phyloP scores from a whole-genome alignment of 2,329 filamentous ascomycete species.

The Elsinoe perseae region DNA sequence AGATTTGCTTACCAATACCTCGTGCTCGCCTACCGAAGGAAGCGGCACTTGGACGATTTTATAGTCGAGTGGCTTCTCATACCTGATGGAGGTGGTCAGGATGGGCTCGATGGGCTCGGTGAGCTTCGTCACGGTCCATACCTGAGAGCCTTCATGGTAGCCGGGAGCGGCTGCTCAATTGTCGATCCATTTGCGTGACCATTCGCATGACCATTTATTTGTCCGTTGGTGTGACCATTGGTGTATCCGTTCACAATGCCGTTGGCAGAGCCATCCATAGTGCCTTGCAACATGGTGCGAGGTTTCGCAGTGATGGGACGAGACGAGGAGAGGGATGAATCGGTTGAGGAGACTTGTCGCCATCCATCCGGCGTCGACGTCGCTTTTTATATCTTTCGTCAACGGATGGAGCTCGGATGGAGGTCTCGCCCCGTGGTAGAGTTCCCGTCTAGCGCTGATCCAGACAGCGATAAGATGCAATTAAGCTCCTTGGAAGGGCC shows the following conservation, averaged over 20 bases:
- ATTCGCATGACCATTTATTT: neutral
- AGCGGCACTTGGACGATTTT: slow-evolving; percentile 16
- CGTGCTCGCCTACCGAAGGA: slow-evolving; percentile 14
- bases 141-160: slow-evolving; percentile 16
- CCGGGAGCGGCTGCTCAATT: slow-evolving; percentile 1
- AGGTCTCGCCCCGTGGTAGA: slow-evolving; percentile 5
- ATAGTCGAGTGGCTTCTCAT: slow-evolving; percentile 16
- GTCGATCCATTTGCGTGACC: neutral
- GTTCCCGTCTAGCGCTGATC: slow-evolving; percentile 10
- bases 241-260: neutral
- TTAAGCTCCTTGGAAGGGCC: slow-evolving; percentile 11
- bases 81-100: slow-evolving; percentile 12
- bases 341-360: neutral
- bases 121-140: neutral
- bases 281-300: slow-evolving; percentile 11
- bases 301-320: neutral
- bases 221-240: neutral
- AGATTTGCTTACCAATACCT: slow-evolving; percentile 15
- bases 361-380: neutral
- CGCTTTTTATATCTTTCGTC: slow-evolving; percentile 1
- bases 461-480: slow-evolving; percentile 11
- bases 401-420: slow-evolving; percentile 1
- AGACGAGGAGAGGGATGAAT: neutral
- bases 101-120: neutral
- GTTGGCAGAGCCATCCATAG: slow-evolving; percentile 6